Base-by-base conservation (phyloP, 495 filamentous ascomycete species). In the Aspergillus nanangensis region DNA sequence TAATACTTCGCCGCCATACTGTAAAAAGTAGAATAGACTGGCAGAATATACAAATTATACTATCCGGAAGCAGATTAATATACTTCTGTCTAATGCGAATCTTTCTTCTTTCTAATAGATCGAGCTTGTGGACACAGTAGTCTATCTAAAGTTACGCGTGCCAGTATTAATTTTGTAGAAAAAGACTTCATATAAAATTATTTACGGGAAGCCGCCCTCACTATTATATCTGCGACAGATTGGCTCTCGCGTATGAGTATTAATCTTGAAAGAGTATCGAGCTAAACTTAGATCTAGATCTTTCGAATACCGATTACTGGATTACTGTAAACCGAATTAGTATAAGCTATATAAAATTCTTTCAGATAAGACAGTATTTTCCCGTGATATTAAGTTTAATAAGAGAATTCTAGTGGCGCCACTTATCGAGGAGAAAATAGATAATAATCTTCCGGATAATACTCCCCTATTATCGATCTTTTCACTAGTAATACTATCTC, bases 391-490 rank as follows among this genome's bases (percentile, higher is more conserved):
- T 2, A 18, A 38, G 36, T 38, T 38, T 20, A 18, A 38, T 38
- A 20, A 38, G 36, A 38, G 36, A 18, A 38, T 18, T 20, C 36
- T 18, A 2, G 36, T 38, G 19, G 36, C 36, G 15, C 36, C 36
- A 38, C 36, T 38, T 18, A 38, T 38, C 36, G 4, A 38, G 36
- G 36, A 18, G 36, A 18, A 38, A 38, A 18, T 38, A 18, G 36
- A 21, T 20, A 38, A 38, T 20, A 10, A 21, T 11, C 36, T 38
- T 18, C 36, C 19, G 36, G 36, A 18, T 20, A 38, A 38, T 18
- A 18, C 17, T 18, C 36, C 36, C 20, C 36, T 18, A 10, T 38
- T 18, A 38, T 18, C 20, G 20, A 18, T 17, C 10, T 10, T 38
- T 21, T 20, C 36, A n/a, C n/a, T n/a, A n/a, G n/a, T n/a, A n/a